Evolutionary conservation across 208 protist genomes (phyloP).

Genomic region (Leishmania turanica): DNA sequence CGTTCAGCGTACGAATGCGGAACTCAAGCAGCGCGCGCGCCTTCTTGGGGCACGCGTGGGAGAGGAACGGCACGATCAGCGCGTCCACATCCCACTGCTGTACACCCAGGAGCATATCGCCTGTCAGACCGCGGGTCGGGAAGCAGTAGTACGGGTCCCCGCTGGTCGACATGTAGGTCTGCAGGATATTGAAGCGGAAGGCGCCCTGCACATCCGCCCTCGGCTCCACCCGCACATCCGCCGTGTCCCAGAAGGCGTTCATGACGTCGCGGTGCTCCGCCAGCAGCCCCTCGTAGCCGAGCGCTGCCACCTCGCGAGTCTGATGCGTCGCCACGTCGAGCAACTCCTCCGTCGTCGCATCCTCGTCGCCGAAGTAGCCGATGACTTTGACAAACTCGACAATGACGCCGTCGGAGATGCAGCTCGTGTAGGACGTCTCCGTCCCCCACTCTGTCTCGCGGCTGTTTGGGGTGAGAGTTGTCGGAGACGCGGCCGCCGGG

Average conservation of each 20-base stretch:
- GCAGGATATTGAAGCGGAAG: constrained; percentile 87
- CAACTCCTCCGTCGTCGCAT: constrained; percentile 81
- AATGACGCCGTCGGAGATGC: constrained; percentile 62
- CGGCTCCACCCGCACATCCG: constrained; percentile 67
- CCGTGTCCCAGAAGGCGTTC: constrained; percentile 71
- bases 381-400: constrained; percentile 86
- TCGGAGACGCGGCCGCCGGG: constrained; percentile 19
- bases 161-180: constrained; percentile 70
- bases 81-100: constrained; percentile 92
- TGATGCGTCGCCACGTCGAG: constrained; percentile 68
- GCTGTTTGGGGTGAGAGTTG: constrained; percentile 51
- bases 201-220: constrained; percentile 66
- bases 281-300: constrained; percentile 65
- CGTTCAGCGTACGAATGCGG: constrained; percentile 76
- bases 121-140: constrained; percentile 76
- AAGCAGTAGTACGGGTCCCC: constrained; percentile 50
- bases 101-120: constrained; percentile 66
- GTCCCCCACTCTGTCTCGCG: constrained; percentile 66
- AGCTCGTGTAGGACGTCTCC: constrained; percentile 81
- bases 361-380: constrained; percentile 79
- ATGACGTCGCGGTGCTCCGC: constrained; percentile 68
- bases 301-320: constrained; percentile 52
- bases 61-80: constrained; percentile 82
- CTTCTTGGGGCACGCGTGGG: constrained; percentile 74
- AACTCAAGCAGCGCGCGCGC: constrained; percentile 85